phyloP scores from a whole-genome alignment of 148 eudicot genomes.

The Chenopodium berlandieri region DNA sequence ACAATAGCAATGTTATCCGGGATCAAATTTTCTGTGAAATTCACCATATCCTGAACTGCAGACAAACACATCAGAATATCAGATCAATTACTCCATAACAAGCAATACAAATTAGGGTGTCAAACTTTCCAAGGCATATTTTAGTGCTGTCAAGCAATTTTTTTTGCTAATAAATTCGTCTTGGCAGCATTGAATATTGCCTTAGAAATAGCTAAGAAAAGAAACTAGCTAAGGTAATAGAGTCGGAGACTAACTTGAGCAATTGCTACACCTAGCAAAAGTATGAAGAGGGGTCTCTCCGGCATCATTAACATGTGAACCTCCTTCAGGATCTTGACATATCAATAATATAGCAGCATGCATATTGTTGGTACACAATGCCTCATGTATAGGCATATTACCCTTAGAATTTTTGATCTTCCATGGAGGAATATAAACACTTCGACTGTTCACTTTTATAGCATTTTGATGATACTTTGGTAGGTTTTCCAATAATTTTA shows the following conservation, averaged over 20 bases:
- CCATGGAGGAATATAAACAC: not conserved
- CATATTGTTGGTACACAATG: constrained; percentile 6
- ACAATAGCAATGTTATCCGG: not conserved
- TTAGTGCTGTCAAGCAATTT: too few species aligned
- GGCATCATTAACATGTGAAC: not conserved
- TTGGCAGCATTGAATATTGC: too few species aligned
- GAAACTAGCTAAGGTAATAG: not conserved
- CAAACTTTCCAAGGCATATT: too few species aligned
- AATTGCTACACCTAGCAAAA: not conserved
- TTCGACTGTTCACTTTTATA: not conserved
- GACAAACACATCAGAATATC: too few species aligned
- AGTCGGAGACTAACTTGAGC: not conserved
- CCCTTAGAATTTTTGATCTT: not conserved
- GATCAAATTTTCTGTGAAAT: not conserved
- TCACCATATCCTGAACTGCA: not conserved
- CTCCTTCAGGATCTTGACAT: not conserved
- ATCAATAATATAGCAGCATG: not conserved
- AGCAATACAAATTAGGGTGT: too few species aligned
- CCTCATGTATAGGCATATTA: constrained; percentile 2
- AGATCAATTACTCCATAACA: too few species aligned
- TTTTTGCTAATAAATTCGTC: too few species aligned
- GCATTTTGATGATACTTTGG: not conserved
- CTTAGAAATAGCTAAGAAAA: too few species aligned
- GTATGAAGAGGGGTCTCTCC: constrained; percentile 8
- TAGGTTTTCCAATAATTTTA: not conserved